Conservation (phyloP, 495 filamentous ascomycete species). For the Daldinia decipiens region DNA sequence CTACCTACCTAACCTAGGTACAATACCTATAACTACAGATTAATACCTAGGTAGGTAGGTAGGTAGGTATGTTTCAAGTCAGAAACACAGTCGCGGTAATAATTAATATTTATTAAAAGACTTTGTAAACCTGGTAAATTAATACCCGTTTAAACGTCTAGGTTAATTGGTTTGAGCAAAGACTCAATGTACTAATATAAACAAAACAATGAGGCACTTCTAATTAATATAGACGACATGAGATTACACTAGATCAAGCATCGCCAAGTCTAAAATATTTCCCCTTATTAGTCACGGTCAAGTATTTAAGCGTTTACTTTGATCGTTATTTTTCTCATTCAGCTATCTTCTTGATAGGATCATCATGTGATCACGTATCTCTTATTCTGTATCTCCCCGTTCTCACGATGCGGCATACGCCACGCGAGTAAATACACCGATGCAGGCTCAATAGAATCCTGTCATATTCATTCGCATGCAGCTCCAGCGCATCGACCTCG, state of each 20-base stretch:
- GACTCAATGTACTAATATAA: background rate
- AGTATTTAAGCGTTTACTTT: background rate
- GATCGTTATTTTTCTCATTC: constrained; percentile 19
- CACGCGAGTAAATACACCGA: constrained; percentile 15
- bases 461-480: constrained; percentile 14
- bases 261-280: background rate
- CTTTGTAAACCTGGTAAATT: no score
- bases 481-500: constrained; percentile 2
- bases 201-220: constrained; percentile 2
- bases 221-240: constrained; percentile 1
- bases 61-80: no score
- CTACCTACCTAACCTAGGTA: no score
- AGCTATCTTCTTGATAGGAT: constrained; percentile 32
- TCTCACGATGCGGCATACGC: constrained; percentile 9
- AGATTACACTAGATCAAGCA: background rate
- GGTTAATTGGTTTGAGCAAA: background rate
- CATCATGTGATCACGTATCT: constrained; percentile 33
- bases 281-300: background rate
- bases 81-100: no score
- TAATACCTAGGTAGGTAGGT: no score
- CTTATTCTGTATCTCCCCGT: constrained; percentile 16
- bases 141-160: background rate
- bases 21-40: no score
- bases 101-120: no score
- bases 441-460: background rate